phyloP scores from a whole-genome alignment of 345 rosid genomes.

The Salix exigua region DNA sequence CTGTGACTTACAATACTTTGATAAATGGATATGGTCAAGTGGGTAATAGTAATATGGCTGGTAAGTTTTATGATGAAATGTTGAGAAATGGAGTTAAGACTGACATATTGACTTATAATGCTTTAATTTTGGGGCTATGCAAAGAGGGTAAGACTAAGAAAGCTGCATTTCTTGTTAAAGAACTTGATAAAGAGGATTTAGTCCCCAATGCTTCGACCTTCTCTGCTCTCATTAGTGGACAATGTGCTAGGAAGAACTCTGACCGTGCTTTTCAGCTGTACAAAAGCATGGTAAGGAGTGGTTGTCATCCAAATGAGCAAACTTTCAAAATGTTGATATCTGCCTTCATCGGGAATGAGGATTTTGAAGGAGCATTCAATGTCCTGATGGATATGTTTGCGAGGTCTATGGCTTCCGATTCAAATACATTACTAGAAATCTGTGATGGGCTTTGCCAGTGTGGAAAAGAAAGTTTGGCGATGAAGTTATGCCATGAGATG shows the following conservation, averaged over 20 bases:
- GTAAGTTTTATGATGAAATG: slow-evolving; percentile 70
- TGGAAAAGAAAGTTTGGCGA: slow-evolving; percentile 50
- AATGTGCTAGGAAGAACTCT: slow-evolving; percentile 61
- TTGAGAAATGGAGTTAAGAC: slow-evolving; percentile 47
- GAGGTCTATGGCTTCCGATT: slow-evolving; percentile 44
- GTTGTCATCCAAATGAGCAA: slow-evolving; percentile 53
- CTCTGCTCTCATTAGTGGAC: slow-evolving; percentile 73
- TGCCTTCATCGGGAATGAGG: slow-evolving; percentile 51
- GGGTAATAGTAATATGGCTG: slow-evolving; percentile 52
- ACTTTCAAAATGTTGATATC: slow-evolving; percentile 47
- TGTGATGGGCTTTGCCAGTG: slow-evolving; percentile 41
- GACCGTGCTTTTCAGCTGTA: slow-evolving; percentile 67
- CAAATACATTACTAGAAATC: slow-evolving; percentile 36
- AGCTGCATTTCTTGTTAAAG: slow-evolving; percentile 72
- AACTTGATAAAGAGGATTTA: slow-evolving; percentile 62
- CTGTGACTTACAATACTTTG: slow-evolving; percentile 72
- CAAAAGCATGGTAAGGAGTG: slow-evolving; percentile 65
- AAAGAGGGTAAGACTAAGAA: slow-evolving; percentile 87
- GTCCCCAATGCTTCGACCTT: slow-evolving; percentile 74
- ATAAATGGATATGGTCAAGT: slow-evolving; percentile 58
- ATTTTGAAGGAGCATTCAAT: slow-evolving; percentile 61
- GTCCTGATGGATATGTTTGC: slow-evolving; percentile 56
- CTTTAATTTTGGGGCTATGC: slow-evolving; percentile 73
- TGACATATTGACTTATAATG: slow-evolving; percentile 71
- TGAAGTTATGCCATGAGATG: slow-evolving; percentile 37